Base-by-base conservation (phyloP, 2,329 filamentous ascomycete genomes). In the Polychaeton citri region DNA sequence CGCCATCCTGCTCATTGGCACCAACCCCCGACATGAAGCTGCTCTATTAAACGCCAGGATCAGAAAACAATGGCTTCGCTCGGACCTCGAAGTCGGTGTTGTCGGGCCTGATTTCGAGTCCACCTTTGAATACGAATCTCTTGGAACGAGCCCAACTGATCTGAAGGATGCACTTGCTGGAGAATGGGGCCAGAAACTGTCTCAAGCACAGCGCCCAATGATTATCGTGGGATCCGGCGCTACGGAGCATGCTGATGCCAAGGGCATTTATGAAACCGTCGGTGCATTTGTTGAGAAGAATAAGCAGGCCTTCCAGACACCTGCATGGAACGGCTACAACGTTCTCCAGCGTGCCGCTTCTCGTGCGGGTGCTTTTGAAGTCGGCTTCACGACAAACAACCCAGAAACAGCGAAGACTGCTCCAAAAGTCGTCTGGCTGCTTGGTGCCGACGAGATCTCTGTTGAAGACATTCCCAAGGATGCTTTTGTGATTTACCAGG, bases 261-360 rank as follows among this genome's bases (percentile, higher is more conserved):
- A 92, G 67, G 79, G 84, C 39, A 86, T 92, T 59, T 96, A 88
- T 59, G 88, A 96, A 70, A 78, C 79, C 30, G 75, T 98, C 39
- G 88, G 88, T 48, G 61, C 71, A 43, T 98, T 96, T 55, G 81
- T 94, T 26, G 87, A 95, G 55, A 95, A 94, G 75, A 80, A 95
- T 62, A 78, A 85, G 44, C 69, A 74, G 49, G 93, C 79, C 67
- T 95, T 98, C 70, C 67, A 74, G 54, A 94, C 83, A 5, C 67
- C 76, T 13, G 86, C 94, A 60, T 96, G 92, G 86, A 90, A 94
- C 59, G 90, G 88, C 41, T 98, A 88, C 72, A 98, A 95, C 59
- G 78, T 98, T 42, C 78, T 98, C 35, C 90, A 98, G 65, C 79
- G 88, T 46, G 81, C 85, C 43, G 90, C 90, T 40, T 95, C 90